Base-by-base conservation (phyloP, 768 basidiomycete species). In the Leccinum incarnatum region DNA sequence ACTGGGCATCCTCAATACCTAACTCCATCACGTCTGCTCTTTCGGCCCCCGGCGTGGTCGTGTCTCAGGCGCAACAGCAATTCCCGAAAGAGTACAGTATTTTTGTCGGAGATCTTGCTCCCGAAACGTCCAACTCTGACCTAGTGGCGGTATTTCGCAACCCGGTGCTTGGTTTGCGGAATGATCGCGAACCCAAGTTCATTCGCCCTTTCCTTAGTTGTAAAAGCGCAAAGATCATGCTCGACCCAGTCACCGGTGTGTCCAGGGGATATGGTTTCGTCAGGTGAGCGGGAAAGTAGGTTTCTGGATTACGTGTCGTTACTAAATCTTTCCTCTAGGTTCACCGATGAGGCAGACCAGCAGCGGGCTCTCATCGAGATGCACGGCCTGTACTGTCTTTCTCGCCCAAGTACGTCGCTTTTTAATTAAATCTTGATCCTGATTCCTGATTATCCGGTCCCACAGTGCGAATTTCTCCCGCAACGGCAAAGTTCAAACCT, bases 211-310 rank as follows among this genome's bases (percentile, higher is more conserved):
- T 96, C 76, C 74, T 85, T 37, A 95, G 92, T 71, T 95, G 93
- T 76, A 94, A 93, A 78, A 95, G 93, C 72, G 95, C 95, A 30
- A 95, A 94, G 78, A 96, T 93, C 63, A 95, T 95, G 93, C 77
- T 93, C 51, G 93, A 95, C 72, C 93, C 94, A 2, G 83, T 88
- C 21, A 93, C 93, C 5, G 93, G 93, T 17, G 84, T 93, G 21
- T 93, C 91, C 29, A 81, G 92, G 61, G 94, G 94, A 4, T 96
- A 95, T 72, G 94, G 94, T 29, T 96, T 96, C 69, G 94, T 97
- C 40, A 82, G 95, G 90, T 88, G 60, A 54, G 83, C 73, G 4
- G 11, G 21, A 60, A 51, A 51, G 2, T 51, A 21, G 48, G 12
- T 67, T 63, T 55, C 54, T 57, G 14, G 27, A 56, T 59, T 45